Evolutionary conservation across 2,329 filamentous ascomycete genomes (phyloP), one percentile per base, ranked within the genome.

Genomic region (Cercospora nicotianae): DNA sequence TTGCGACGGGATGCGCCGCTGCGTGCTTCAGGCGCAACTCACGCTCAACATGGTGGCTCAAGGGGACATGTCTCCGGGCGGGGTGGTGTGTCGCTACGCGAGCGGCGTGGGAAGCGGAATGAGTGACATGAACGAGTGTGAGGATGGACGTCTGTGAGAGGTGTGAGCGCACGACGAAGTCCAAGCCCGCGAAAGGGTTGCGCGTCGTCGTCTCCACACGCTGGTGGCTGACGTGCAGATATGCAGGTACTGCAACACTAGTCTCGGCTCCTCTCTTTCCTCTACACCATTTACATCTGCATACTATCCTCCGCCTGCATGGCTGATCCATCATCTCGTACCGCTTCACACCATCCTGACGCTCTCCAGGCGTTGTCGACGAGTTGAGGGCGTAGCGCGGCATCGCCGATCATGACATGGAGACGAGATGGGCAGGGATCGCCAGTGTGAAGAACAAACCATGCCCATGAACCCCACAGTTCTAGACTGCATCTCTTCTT

Each of bases 151-250:
- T n/a, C 5, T 31, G 26, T 58, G 55, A 18, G 55, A 23, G 55
- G 55, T 33, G 55, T 5, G 55, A 26, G 23, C 55, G 28, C 30
- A 53, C 18, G 48, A 20, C 18, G 20, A 42, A 42, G 36, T 42
- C 13, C 36, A 16, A 42, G 36, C 36, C 36, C 48, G 4, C 18
- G 48, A 58, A 30, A 30, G 59, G 59, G 59, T 42, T 61, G 59
- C 59, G 59, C 59, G 59, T 61, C 59, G 58, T 33, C 59, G 33
- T 61, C 59, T 61, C 59, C 59, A 61, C 58, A 51, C 45, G 45
- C 57, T 23, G 30, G n/a, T 39, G 57, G 26, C 30, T 36, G 57
- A 60, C 30, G 55, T n/a, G 55, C 26, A 20, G 57, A 60, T 31
- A 60, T 60, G 57, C 57, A 60, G 57, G 31, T 60, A 60, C 57